Conservation (phyloP, 1,284 basidiomycete genomes). For the Papiliotrema flavescens region DNA sequence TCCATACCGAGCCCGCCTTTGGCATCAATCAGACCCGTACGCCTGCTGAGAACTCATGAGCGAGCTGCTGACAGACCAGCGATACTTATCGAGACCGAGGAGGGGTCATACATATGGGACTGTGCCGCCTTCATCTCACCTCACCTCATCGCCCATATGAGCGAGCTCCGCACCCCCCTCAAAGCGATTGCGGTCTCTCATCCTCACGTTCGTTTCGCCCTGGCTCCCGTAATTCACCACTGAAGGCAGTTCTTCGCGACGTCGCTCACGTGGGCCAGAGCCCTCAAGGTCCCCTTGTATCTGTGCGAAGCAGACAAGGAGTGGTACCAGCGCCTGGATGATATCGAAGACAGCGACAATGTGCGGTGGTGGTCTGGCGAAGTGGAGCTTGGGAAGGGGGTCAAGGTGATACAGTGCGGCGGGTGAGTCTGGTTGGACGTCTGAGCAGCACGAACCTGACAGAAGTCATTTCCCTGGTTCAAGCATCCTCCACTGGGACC, state of each 20-base stretch:
- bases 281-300: constrained; percentile 41
- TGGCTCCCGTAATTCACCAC: not conserved
- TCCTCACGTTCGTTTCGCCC: constrained; percentile 37
- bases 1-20: constrained; percentile 35
- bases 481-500: constrained; percentile 43
- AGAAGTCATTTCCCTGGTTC: constrained; percentile 47
- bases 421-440: constrained; percentile 30
- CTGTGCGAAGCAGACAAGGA: constrained; percentile 35
- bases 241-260: constrained; percentile 43
- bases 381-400: constrained; percentile 19
- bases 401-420: constrained; percentile 43
- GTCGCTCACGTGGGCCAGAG: constrained; percentile 43
- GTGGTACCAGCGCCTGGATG: constrained; percentile 38
- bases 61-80: constrained; percentile 21
- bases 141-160: constrained; percentile 27
- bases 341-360: constrained; percentile 23
- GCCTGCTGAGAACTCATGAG: constrained; percentile 3
- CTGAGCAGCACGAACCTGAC: not conserved
- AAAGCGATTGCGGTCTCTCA: constrained; percentile 46
- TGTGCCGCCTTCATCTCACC: constrained; percentile 40
- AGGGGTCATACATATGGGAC: constrained; percentile 46
- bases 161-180: constrained; percentile 25
- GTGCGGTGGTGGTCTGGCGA: constrained; percentile 33
- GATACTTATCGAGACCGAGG: constrained; percentile 38
- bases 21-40: constrained; percentile 46